These are phyloP conservation scores for maize (Zea mays) DNA, from an alignment of 176 grass and related monocot genomes.

Conservation along the genomic window Zm-B73-REFERENCE-NAM-5.0 NC_050104.1:160782501-160783000, in stretches of 20 bases:
- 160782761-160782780: conserved; percentile 23
- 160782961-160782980: too few species aligned
- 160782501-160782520: not conserved
- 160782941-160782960: too few species aligned
- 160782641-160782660: conserved; percentile 3
- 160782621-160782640: conserved; percentile 22
- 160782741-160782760: conserved; percentile 1
- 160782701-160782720: conserved; percentile 30
- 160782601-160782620: conserved; percentile 21
- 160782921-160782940: too few species aligned
- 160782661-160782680: conserved; percentile 22
- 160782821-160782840: not conserved
- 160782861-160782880: too few species aligned
- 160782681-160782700: conserved; percentile 44
- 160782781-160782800: conserved; percentile 11
- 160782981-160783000: too few species aligned
- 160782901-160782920: too few species aligned
- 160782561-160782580: conserved; percentile 18
- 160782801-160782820: conserved; percentile 19
- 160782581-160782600: not conserved
- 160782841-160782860: too few species aligned
- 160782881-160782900: too few species aligned
- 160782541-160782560: conserved; percentile 19
- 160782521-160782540: conserved; percentile 16
- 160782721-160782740: not conserved